Conservation (phyloP, 2,329 filamentous ascomycete genomes). For the Cytospora paraplurivora region DNA sequence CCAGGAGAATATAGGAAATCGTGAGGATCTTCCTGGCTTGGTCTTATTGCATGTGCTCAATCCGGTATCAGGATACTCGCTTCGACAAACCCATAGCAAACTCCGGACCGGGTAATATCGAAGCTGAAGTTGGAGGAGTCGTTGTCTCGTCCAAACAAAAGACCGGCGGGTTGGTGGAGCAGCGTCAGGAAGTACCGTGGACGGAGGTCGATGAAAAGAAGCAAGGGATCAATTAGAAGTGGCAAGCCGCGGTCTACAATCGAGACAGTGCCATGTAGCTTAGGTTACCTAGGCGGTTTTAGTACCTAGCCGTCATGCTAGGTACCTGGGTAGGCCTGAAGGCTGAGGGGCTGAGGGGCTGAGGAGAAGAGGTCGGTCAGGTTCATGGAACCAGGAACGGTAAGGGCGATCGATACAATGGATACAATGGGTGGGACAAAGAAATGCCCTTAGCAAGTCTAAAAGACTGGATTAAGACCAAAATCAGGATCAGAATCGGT, state of each 20-base stretch:
- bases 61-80: conserved; percentile 12
- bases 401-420: conserved; percentile 19
- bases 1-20: conserved; percentile 11
- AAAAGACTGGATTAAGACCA: neutral
- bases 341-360: too few species aligned
- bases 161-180: conserved; percentile 12
- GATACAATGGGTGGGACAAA: too few species aligned
- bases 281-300: neutral
- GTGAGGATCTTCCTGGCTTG: conserved; percentile 18
- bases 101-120: neutral
- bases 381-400: conserved; percentile 4
- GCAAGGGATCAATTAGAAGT: conserved; percentile 3
- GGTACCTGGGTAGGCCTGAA: too few species aligned
- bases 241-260: conserved; percentile 12
- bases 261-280: conserved; percentile 3
- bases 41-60: conserved; percentile 13
- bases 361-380: too few species aligned
- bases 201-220: conserved; percentile 10
- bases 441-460: too few species aligned
- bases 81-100: neutral
- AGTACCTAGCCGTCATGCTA: neutral
- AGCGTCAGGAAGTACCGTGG: conserved; percentile 11
- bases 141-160: conserved; percentile 11
- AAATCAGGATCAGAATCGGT: neutral
- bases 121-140: neutral